Conservation (phyloP, 1,284 basidiomycete genomes). For the Puccinia polysora region DNA sequence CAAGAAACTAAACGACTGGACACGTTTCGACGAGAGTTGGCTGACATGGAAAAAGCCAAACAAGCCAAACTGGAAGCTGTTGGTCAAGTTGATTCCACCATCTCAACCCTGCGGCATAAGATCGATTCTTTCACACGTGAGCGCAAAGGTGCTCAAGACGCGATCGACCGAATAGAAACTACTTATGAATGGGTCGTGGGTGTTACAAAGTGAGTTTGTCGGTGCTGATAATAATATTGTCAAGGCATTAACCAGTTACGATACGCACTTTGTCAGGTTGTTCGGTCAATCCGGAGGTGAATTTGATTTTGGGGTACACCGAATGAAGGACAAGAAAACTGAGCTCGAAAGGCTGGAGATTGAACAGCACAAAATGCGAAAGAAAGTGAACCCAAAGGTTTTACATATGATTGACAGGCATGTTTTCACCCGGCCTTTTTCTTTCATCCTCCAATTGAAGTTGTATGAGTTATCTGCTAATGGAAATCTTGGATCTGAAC, state of each 20-base stretch:
- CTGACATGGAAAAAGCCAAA: conserved; percentile 72
- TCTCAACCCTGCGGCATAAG: conserved; percentile 62
- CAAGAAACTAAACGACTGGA: conserved; percentile 79
- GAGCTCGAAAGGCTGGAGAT: conserved; percentile 73
- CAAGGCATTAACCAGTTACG: neutral
- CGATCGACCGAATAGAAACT: conserved; percentile 63
- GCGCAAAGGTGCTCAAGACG: conserved; percentile 51
- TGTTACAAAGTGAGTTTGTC: conserved; percentile 67
- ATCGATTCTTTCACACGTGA: conserved; percentile 57
- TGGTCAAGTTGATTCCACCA: conserved; percentile 65
- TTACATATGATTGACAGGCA: conserved; percentile 93
- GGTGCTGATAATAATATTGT: neutral
- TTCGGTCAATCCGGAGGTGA: conserved; percentile 77
- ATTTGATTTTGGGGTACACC: conserved; percentile 75
- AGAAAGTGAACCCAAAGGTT: conserved; percentile 92
- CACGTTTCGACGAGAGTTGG: conserved; percentile 80
- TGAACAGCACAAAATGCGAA: conserved; percentile 79
- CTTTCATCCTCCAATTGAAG: too few species aligned
- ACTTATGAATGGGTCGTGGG: conserved; percentile 81
- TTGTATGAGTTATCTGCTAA: conserved; percentile 19
- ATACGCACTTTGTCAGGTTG: conserved; percentile 51
- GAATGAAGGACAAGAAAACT: conserved; percentile 64
- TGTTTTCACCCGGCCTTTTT: conserved; percentile 48
- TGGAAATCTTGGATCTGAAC: too few species aligned
- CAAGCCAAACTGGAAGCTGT: conserved; percentile 75